Conservation (phyloP, 768 basidiomycete species). For the Termitomyces sp. region DNA sequence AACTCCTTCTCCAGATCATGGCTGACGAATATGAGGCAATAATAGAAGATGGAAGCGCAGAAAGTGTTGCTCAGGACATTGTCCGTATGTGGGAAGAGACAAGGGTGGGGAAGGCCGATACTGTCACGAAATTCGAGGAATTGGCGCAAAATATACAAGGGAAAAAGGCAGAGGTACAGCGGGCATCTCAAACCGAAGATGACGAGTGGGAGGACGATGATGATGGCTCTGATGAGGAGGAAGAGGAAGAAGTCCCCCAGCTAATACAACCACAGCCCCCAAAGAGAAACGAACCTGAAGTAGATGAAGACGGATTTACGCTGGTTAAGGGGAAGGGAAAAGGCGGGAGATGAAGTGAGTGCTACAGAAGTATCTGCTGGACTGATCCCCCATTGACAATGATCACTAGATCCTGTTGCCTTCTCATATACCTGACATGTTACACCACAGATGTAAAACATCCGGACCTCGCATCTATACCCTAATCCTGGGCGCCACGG, state of each 20-base stretch:
- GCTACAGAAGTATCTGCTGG: neutral
- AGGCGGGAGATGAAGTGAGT: slow-evolving; percentile 26
- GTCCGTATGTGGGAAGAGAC: slow-evolving; percentile 64
- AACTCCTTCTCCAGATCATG: slow-evolving; percentile 79
- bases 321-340: slow-evolving; percentile 66
- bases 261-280: slow-evolving; percentile 38
- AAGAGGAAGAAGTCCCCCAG: slow-evolving; percentile 51
- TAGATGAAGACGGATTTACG: slow-evolving; percentile 94
- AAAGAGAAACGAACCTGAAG: slow-evolving; percentile 54
- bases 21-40: slow-evolving; percentile 82
- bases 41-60: slow-evolving; percentile 83
- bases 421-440: neutral
- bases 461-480: neutral
- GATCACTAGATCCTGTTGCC: neutral
- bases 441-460: neutral
- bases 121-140: slow-evolving; percentile 61
- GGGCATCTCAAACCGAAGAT: slow-evolving; percentile 39
- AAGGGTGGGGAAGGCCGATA: slow-evolving; percentile 37
- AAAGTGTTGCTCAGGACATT: slow-evolving; percentile 69
- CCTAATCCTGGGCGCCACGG: neutral
- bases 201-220: slow-evolving; percentile 26
- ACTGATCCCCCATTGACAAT: neutral
- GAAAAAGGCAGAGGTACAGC: slow-evolving; percentile 49
- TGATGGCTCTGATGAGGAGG: slow-evolving; percentile 46
- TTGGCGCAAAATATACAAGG: slow-evolving; percentile 56